Evolutionary conservation across 768 basidiomycete species (phyloP).

Genomic region (Amanita thiersii): DNA sequence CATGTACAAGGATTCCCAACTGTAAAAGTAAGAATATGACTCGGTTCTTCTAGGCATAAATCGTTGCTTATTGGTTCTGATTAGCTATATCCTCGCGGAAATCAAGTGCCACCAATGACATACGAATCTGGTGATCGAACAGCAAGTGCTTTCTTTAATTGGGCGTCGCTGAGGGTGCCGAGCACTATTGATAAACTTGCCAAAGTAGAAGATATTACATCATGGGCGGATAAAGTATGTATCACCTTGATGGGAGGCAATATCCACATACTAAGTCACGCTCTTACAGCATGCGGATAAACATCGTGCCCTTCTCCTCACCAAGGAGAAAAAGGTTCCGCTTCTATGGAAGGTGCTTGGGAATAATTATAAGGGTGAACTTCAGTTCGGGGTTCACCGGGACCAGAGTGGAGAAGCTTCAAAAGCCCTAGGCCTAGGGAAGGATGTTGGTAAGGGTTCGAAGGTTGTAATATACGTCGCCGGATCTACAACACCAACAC

Average conservation of each 20-base stretch:
- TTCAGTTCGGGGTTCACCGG: slow-evolving; percentile 55
- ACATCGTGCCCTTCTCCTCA: slow-evolving; percentile 58
- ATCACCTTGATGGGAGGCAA: not conserved
- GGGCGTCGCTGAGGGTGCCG: slow-evolving; percentile 67
- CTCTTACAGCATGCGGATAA: slow-evolving; percentile 23
- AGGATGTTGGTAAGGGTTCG: slow-evolving; percentile 41
- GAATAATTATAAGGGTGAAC: slow-evolving; percentile 58
- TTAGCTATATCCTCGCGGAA: slow-evolving; percentile 75
- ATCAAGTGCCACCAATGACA: slow-evolving; percentile 45
- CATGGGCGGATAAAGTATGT: slow-evolving; percentile 66
- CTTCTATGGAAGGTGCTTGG: slow-evolving; percentile 75
- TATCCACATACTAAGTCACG: not conserved
- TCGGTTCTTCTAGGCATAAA: not conserved
- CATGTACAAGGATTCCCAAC: slow-evolving; percentile 91
- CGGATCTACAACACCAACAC: slow-evolving; percentile 45
- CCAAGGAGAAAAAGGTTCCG: slow-evolving; percentile 70
- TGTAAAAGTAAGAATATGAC: slow-evolving; percentile 51
- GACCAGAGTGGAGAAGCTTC: slow-evolving; percentile 60
- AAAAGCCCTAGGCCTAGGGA: slow-evolving; percentile 49
- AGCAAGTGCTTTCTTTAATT: slow-evolving; percentile 66
- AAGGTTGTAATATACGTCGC: slow-evolving; percentile 68
- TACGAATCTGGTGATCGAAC: slow-evolving; percentile 69
- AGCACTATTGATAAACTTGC: slow-evolving; percentile 57
- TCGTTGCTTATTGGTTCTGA: not conserved
- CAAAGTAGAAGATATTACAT: slow-evolving; percentile 44